Base-by-base conservation (phyloP, 1,284 basidiomycete species). In the Pyrrhoderma noxium region DNA sequence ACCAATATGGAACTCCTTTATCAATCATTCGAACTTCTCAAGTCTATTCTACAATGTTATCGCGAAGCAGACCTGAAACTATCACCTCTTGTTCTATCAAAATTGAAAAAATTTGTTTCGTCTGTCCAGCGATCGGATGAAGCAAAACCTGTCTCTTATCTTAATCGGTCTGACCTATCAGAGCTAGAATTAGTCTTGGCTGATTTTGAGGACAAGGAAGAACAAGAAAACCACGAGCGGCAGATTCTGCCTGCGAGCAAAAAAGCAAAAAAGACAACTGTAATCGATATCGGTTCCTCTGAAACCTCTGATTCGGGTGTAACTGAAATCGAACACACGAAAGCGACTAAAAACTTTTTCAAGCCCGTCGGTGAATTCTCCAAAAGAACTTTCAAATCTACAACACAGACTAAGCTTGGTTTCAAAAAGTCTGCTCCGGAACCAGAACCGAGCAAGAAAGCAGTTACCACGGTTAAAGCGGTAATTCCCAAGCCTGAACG, bases 1-100 rank as follows among this genome's bases (percentile, higher is more conserved):
- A 96, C 92, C 18, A 91, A 97, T 61, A 78, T 85, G 59, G 92
- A 94, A 62, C 74, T 93, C 7, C 69, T 95, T 0, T 85, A 93
- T 65, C 93, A 95, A 60, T 85, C 91, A 0, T 91, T 89, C 57
- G 75, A 88, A 51, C 71, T 96, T 7, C 69, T 95, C 42, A 84
- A 88, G 61, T 80, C 83, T 8, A 72, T 95, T 31, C 71, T 94
- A 42, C 75, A 79, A 23, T 78, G 83, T 55, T 88, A 90, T 65
- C 71, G 72, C 44, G 74, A 77, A 44, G 75, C 75, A 3, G 66
- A 71, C 11, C 68, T 79, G 8, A 68, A 65, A 2, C 86, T 84
- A 1, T 69, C 71, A 2, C 64, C 73, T 18, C 69, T 66, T 18
- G 73, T 72, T 1, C 60, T 85, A 23, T 65, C 68, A 48, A 84